These are phyloP conservation scores for Diplodia intermedia DNA, from an alignment of 2,329 filamentous ascomycete genomes.

Conservation along the genomic window DNA sequence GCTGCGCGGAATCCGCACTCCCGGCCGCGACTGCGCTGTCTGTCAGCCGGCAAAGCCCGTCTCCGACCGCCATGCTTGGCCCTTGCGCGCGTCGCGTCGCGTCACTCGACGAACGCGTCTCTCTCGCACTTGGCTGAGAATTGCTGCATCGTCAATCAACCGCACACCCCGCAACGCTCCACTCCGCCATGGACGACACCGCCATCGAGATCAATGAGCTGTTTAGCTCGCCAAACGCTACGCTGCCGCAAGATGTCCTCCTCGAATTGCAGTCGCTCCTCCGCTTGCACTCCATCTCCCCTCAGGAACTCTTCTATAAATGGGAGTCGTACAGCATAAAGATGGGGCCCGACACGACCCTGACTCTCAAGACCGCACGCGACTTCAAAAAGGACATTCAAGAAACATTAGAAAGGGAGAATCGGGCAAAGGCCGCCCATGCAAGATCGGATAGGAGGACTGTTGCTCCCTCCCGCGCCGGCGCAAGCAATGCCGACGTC, in stretches of 20 bases:
- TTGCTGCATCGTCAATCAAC: constrained; percentile 20
- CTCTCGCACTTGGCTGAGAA: not conserved
- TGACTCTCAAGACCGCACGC: constrained; percentile 73
- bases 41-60: too few species aligned
- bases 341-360: constrained; percentile 81
- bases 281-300: constrained; percentile 78
- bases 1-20: not conserved
- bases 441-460: constrained; percentile 69
- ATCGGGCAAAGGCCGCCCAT: constrained; percentile 67
- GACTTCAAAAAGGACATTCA: constrained; percentile 87
- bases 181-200: constrained; percentile 56
- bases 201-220: constrained; percentile 63
- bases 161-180: constrained; percentile 17
- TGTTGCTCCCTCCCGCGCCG: constrained; percentile 63
- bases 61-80: constrained; percentile 1
- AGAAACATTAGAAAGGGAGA: constrained; percentile 80
- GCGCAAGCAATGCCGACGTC: constrained; percentile 67
- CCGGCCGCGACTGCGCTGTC: not conserved
- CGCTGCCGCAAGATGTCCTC: constrained; percentile 78
- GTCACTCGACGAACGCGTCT: constrained; percentile 14
- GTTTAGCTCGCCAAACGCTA: constrained; percentile 61
- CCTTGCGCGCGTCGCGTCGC: constrained; percentile 35
- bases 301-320: constrained; percentile 94
- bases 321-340: constrained; percentile 99
- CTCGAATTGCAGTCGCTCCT: constrained; percentile 85